Evolutionary conservation across 163 green algal species (phyloP), one percentile per base, ranked within the genome.

Genomic region (Picocystis sp.): DNA sequence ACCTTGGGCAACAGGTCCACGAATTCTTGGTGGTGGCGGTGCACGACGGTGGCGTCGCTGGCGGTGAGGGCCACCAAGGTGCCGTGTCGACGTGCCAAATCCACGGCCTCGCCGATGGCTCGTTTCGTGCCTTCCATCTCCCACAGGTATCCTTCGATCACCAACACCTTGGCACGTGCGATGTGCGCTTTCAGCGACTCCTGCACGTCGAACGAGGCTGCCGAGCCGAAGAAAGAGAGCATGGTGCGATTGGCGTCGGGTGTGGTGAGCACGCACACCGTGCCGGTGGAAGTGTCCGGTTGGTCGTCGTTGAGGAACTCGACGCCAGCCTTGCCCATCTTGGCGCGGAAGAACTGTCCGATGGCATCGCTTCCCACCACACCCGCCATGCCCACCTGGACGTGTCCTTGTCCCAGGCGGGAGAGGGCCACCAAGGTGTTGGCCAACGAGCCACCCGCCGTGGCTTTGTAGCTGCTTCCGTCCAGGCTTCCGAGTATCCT

Each of bases 221-320:
- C 57, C 43, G 58, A 60, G 48, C 78, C 75, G 34, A 90, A 78
- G 67, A 86, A 89, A 2, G 75, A 82, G 14, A 94, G 67, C 64
- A 96, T 92, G 25, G 78, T 89, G 43, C 87, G 70, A 65, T 95
- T 77, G 10, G 84, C 87, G 59, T 96, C 87, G 3, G 76, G 73
- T 1, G 81, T 93, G 13, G 81, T 92, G 19, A 96, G 63, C n/a
- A 96, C 87, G 19, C 92, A 72, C 12, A 94, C 85, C 0, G 80
- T 92, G 60, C 87, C 87, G 2, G 79, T 86, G 34, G 64, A 62
- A 17, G 57, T 65, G 43, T 65, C 62, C 2, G 64, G 43, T 3
- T 58, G n/a, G 9, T 67, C 59, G 9, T 74, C 47, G 14, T 77
- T 65, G 2, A 89, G 55, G 15, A 83, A 71, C 22, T 81, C 56